phyloP scores from a whole-genome alignment of 179 eudicot species.

The Silene noctiflora region DNA sequence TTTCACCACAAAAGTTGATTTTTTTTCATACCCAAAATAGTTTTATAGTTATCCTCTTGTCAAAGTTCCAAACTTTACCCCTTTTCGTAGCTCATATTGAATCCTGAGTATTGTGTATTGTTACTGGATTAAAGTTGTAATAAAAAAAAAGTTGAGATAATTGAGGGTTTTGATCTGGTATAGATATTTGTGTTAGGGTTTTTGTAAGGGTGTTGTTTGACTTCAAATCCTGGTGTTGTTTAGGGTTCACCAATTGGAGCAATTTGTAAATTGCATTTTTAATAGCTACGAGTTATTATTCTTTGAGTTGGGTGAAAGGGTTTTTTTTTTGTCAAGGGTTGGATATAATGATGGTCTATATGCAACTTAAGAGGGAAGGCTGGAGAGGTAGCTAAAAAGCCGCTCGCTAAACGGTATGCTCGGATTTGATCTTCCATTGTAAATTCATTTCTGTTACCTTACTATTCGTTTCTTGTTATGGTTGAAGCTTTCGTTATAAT shows the following conservation, averaged over 20 bases:
- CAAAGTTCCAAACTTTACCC: background rate
- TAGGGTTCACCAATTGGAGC: slow-evolving; percentile 10
- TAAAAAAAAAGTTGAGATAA: slow-evolving; percentile 5
- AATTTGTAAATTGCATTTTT: slow-evolving; percentile 6
- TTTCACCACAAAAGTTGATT: slow-evolving; percentile 10
- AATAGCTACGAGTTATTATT: background rate
- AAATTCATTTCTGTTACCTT: slow-evolving; percentile 9
- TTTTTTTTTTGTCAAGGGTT: background rate
- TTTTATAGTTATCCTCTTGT: background rate
- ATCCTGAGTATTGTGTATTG: background rate
- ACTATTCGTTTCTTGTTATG: slow-evolving; percentile 4
- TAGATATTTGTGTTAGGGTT: slow-evolving; percentile 16
- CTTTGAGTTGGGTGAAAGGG: slow-evolving; percentile 1
- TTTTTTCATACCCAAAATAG: background rate
- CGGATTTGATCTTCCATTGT: slow-evolving; percentile 27
- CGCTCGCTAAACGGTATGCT: slow-evolving; percentile 21
- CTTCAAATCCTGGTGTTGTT: background rate
- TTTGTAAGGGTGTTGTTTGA: slow-evolving; percentile 11
- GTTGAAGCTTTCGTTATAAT: background rate
- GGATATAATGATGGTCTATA: slow-evolving; percentile 29
- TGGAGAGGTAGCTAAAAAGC: slow-evolving; percentile 25
- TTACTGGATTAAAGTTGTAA: slow-evolving; percentile 15
- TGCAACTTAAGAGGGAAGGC: slow-evolving; percentile 16
- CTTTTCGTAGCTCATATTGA: slow-evolving; percentile 9
- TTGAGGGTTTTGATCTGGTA: slow-evolving; percentile 28